phyloP scores from a whole-genome alignment of 805 yeast species.

The Nematodospora valgi region DNA sequence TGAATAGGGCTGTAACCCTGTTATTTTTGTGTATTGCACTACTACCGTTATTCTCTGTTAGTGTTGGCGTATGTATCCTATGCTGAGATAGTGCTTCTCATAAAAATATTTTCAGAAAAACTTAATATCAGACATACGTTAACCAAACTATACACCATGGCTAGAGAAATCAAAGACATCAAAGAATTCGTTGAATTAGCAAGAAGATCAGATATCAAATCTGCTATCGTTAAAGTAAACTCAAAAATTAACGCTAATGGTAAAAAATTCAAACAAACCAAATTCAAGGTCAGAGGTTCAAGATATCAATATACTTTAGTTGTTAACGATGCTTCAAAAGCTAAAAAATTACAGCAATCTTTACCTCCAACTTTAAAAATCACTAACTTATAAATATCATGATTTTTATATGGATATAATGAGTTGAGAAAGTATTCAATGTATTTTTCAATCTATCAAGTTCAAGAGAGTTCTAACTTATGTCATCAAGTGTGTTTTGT shows the following conservation, averaged over 20 bases:
- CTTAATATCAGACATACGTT: neutral
- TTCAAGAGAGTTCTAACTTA: neutral
- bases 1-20: too few relatives aligned
- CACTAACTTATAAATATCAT: constrained; percentile 40
- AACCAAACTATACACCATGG: constrained; percentile 9
- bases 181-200: constrained; percentile 96
- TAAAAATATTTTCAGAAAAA: too few relatives aligned
- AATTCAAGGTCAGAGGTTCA: constrained; percentile 98
- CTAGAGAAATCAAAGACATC: constrained; percentile 85
- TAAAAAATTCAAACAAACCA: constrained; percentile 87
- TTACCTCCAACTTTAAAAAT: constrained; percentile 90
- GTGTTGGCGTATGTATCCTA: too few relatives aligned
- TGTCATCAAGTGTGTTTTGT: neutral
- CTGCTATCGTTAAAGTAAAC: constrained; percentile 94
- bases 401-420: neutral
- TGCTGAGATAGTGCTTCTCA: too few relatives aligned
- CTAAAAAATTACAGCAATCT: constrained; percentile 95
- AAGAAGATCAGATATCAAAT: constrained; percentile 91
- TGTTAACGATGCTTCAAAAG: constrained; percentile 93
- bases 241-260: constrained; percentile 75
- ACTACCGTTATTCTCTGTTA: too few relatives aligned
- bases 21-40: too few relatives aligned
- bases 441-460: neutral
- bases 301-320: constrained; percentile 92
- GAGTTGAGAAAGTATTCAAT: neutral